phyloP scores from a whole-genome alignment of 2,329 filamentous ascomycete genomes.

The Calonectria montana region DNA sequence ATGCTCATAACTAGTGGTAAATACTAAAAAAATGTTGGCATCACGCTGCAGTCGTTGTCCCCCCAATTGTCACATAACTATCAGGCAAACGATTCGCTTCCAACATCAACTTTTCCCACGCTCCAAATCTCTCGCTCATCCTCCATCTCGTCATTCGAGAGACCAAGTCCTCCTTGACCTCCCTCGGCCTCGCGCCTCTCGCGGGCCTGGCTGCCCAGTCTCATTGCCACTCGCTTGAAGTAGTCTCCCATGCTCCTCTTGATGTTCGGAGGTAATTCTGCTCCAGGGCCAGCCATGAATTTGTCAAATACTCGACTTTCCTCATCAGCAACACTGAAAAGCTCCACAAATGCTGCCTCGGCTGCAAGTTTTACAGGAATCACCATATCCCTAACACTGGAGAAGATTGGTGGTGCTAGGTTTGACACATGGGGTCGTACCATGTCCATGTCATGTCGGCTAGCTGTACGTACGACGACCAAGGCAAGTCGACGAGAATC shows the following conservation, averaged over 20 bases:
- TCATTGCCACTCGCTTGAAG: constrained; percentile 91
- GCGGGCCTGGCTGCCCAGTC: constrained; percentile 85
- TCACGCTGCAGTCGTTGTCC: too few species aligned
- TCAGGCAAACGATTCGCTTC: constrained; percentile 38
- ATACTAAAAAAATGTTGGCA: neutral
- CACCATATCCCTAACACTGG: constrained; percentile 87
- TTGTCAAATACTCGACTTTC: constrained; percentile 90
- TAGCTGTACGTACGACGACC: constrained; percentile 88
- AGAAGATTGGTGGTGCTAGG: constrained; percentile 87
- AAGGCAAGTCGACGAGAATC: constrained; percentile 89
- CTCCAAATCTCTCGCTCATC: constrained; percentile 97
- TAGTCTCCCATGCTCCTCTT: constrained; percentile 97
- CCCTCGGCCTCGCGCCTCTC: constrained; percentile 94
- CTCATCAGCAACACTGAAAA: constrained; percentile 91
- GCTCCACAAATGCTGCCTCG: constrained; percentile 90
- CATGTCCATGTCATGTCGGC: constrained; percentile 81
- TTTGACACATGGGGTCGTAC: constrained; percentile 83
- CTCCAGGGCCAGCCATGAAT: constrained; percentile 79
- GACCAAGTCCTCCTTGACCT: constrained; percentile 83
- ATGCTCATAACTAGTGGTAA: neutral
- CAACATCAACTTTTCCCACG: constrained; percentile 83
- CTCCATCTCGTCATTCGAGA: constrained; percentile 91
- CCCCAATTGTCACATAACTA: neutral
- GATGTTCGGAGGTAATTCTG: constrained; percentile 74
- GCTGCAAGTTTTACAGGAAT: constrained; percentile 97